Conservation (phyloP, 2,329 filamentous ascomycete species). For the Diaporthe sp. region DNA sequence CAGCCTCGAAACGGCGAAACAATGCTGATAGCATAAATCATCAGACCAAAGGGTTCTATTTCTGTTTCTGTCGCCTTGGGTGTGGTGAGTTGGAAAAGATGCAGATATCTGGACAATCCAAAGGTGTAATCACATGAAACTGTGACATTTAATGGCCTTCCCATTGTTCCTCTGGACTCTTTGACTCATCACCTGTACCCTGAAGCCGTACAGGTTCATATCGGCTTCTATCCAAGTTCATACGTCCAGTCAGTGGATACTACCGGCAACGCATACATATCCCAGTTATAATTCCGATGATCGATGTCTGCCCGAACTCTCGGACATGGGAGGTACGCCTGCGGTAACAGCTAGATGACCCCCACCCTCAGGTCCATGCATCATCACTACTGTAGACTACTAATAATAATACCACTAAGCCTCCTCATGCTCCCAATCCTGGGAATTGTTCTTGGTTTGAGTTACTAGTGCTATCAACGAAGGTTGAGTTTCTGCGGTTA, state of each 20-base stretch:
- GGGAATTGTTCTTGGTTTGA: neutral
- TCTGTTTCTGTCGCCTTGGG: neutral
- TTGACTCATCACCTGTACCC: neutral
- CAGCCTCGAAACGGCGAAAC: neutral
- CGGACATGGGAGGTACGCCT: neutral
- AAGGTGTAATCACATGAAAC: neutral
- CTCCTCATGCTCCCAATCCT: neutral
- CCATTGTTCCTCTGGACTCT: neutral
- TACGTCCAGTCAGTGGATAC: neutral
- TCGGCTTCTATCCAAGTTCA: neutral
- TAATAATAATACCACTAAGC: neutral
- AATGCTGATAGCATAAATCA: neutral
- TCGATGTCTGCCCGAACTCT: neutral
- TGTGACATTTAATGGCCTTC: neutral
- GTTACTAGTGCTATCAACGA: neutral
- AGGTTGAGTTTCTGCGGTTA: constrained; percentile 17
- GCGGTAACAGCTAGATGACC: neutral
- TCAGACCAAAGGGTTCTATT: neutral
- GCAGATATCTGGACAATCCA: neutral
- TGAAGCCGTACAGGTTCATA: neutral
- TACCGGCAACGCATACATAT: neutral
- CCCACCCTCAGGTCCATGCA: neutral
- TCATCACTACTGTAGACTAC: neutral
- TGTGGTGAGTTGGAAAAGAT: neutral
- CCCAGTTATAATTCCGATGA: neutral